Evolutionary conservation across 225 moss, liverwort and hornwort genomes (phyloP), one percentile per base, ranked within the genome.

Genomic region (Physcomitrium patens): DNA sequence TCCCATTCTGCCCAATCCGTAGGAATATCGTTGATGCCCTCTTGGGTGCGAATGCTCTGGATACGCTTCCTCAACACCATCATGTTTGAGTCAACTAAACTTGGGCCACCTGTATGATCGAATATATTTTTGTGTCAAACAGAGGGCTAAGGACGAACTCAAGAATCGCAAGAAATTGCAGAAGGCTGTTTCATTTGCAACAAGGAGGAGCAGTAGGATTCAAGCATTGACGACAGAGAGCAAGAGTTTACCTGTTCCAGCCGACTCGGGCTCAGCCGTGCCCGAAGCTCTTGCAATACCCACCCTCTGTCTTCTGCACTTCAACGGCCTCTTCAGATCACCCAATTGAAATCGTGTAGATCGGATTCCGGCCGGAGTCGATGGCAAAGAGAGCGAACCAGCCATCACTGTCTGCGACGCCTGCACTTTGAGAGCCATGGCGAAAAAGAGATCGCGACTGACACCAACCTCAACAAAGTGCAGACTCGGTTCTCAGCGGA

Each of bases 1-100:
- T 96, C 96, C 96, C 96, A 96, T 20, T 92, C 96, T 69, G 90
- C 83, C 96, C 96, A 96, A 15, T 90, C 90, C 1, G 89, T 72
- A 31, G 90, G 96, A n/a, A 77, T 69, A 27, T 86, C 87, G 51
- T 74, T 75, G 75, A 76, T 84, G 0, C 84, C 70, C 65, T 96
- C 96, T 12, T 92, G 90, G 62, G 81, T 67, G 16, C 93, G 91
- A 20, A 96, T 79, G 50, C 78, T 89, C 58, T 96, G 91, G 16
- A 96, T 92, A 12, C 96, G 91, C 80, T 89, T 85, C 76, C 96
- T 92, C 72, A 96, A 62, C 62, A 89, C 83, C 78, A 86, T 86
- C 96, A 96, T 96, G 67, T 96, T 89, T 16, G 90, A 90, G 73
- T 96, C 96, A 9, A 93, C 96, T 46, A 77, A 72, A 8, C 83